Base-by-base conservation (phyloP, 2,329 filamentous ascomycete genomes). In the Ilyonectria mors-panacis region DNA sequence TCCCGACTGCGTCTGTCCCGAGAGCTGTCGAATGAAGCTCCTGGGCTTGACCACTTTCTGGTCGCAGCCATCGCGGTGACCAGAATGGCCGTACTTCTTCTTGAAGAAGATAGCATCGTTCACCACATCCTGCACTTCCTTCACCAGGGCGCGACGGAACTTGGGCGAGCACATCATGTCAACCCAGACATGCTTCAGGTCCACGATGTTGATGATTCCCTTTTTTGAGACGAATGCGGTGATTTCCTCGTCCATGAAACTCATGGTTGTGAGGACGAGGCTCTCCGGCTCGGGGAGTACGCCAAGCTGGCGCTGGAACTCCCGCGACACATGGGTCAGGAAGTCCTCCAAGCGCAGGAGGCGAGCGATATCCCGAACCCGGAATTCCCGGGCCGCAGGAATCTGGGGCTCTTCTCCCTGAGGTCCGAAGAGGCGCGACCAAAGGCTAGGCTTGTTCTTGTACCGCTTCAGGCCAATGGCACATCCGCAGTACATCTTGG, bases 331-430 rank as follows among this genome's bases (percentile, higher is more conserved):
- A n/a, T 55, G 56, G 0, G 66, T 63, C 5, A 73, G 45, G 21
- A 54, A 71, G 23, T 73, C 71, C 10, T 70, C 71, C 0, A 73
- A 33, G 2, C 69, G 63, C 13, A 72, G 42, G 2, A 73, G 58
- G 3, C 63, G 23, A 5, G 69, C 71, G n/a, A 73, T 9, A 33
- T 72, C 71, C 1, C 67, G 63, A 4, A 67, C 13, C 6, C 19
- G 50, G 8, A 72, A 66, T 1, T 9, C 19, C 2, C 37, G 47
- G 1, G 70, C 56, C 1, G 59, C 62, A 4, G 51, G 12, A 13
- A 47, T 35, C 4, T 33, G 26, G 17, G 28, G 8, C 0, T 54
- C 54, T 0, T n/a, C 17, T 2, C n/a, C 26, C 0, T 19, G 30
- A 10, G 10, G 33, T 8, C n/a, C 54, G 33, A 71, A 73, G n/a